Conservation (phyloP, 225 moss, liverwort and hornwort genomes). For the Bryum argenteum region DNA sequence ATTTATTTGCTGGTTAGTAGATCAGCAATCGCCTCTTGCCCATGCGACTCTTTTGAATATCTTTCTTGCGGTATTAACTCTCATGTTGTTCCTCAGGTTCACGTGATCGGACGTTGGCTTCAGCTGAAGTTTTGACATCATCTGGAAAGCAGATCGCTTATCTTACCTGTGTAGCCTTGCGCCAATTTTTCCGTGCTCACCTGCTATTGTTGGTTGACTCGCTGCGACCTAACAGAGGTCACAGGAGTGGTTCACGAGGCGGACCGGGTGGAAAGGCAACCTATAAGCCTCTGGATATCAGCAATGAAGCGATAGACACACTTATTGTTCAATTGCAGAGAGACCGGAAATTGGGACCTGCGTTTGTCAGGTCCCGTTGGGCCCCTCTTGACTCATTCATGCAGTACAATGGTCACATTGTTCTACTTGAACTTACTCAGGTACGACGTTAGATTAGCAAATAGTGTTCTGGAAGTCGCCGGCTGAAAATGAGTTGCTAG, state of each 20-base stretch:
- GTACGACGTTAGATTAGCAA: conserved; percentile 38
- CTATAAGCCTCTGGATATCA: conserved; percentile 93
- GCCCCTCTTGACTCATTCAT: conserved; percentile 86
- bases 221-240: conserved; percentile 80
- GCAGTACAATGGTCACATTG: conserved; percentile 80
- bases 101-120: conserved; percentile 85
- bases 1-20: background rate
- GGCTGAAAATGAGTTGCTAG: conserved; percentile 15
- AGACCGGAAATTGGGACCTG: conserved; percentile 96
- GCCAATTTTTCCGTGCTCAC: conserved; percentile 93
- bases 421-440: conserved; percentile 95
- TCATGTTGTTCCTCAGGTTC: conserved; percentile 39
- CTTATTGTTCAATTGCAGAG: conserved; percentile 93
- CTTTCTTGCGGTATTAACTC: conserved; percentile 12
- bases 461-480: background rate
- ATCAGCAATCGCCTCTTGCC: background rate
- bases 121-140: conserved; percentile 92
- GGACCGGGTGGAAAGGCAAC: conserved; percentile 77
- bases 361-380: conserved; percentile 92
- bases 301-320: conserved; percentile 94
- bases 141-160: conserved; percentile 98
- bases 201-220: conserved; percentile 89
- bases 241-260: conserved; percentile 87
- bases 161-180: conserved; percentile 87
- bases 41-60: conserved; percentile 12